phyloP scores from a whole-genome alignment of 306 rosid genomes.

The Glycine latifolia region DNA sequence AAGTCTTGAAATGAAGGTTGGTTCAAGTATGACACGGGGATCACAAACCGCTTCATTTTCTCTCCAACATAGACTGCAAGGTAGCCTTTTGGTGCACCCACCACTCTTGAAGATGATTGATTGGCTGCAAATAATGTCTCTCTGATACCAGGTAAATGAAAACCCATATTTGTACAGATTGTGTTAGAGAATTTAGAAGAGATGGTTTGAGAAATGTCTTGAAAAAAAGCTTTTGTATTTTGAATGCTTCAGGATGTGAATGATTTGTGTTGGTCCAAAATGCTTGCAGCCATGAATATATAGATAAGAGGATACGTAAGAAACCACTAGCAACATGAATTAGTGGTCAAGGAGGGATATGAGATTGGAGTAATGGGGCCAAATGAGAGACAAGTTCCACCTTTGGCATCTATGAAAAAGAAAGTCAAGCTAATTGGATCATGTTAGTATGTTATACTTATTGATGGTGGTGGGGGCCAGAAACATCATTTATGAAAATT shows the following conservation, averaged over 20 bases:
- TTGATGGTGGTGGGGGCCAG: not conserved
- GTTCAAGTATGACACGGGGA: no score
- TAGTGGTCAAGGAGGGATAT: no score
- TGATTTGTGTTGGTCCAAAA: no score
- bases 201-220: not conserved
- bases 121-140: constrained; percentile 9
- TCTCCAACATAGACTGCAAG: no score
- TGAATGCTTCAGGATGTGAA: no score
- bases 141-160: constrained; percentile 45
- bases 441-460: not conserved
- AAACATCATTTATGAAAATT: not conserved
- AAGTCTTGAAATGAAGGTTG: no score
- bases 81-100: constrained; percentile 55
- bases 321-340: constrained; percentile 18
- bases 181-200: not conserved
- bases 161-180: constrained; percentile 38
- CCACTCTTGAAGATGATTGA: constrained; percentile 40
- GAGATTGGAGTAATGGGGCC: not conserved
- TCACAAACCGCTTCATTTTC: no score
- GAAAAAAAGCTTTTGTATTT: not conserved
- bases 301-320: constrained; percentile 35
- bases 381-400: constrained; percentile 29
- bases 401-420: constrained; percentile 11
- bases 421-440: not conserved
- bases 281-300: constrained; percentile 34